These are phyloP conservation scores for Micromonas pusilla DNA, from an alignment of 139 green algal genomes.

Conservation along the genomic window DNA sequence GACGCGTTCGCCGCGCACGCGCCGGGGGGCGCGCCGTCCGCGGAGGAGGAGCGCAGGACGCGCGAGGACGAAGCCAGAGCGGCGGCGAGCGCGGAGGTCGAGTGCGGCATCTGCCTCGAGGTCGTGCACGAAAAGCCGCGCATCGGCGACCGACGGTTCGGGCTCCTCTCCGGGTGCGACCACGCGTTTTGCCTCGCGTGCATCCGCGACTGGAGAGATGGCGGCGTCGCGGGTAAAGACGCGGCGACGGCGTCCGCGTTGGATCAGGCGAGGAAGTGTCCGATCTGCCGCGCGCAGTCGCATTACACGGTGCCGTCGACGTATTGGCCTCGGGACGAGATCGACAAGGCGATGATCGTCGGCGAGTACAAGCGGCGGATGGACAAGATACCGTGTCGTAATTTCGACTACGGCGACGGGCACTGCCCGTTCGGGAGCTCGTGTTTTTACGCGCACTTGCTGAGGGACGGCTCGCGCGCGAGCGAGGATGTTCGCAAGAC, in stretches of 20 bases:
- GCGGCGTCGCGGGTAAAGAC: not conserved
- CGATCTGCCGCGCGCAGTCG: slow-evolving; percentile 6
- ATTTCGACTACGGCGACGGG: slow-evolving; percentile 42
- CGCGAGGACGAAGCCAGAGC: not conserved
- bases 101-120: slow-evolving; percentile 11
- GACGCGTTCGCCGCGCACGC: no score
- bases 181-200: slow-evolving; percentile 41
- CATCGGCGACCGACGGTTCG: slow-evolving; percentile 33
- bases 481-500: not conserved
- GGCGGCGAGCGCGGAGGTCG: not conserved
- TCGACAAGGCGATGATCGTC: not conserved
- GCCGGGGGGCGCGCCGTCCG: no score
- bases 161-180: slow-evolving; percentile 39
- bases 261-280: slow-evolving; percentile 14
- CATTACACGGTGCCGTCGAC: slow-evolving; percentile 3
- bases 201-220: slow-evolving; percentile 40
- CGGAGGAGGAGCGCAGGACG: not conserved
- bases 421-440: slow-evolving; percentile 39
- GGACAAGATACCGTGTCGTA: slow-evolving; percentile 32
- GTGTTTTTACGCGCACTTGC: slow-evolving; percentile 38
- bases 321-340: not conserved
- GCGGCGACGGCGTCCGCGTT: not conserved
- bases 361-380: not conserved
- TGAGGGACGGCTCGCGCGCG: not conserved
- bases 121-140: slow-evolving; percentile 15